Evolutionary conservation across 2,329 filamentous ascomycete genomes (phyloP).

Genomic region (Catunica adiposa): DNA sequence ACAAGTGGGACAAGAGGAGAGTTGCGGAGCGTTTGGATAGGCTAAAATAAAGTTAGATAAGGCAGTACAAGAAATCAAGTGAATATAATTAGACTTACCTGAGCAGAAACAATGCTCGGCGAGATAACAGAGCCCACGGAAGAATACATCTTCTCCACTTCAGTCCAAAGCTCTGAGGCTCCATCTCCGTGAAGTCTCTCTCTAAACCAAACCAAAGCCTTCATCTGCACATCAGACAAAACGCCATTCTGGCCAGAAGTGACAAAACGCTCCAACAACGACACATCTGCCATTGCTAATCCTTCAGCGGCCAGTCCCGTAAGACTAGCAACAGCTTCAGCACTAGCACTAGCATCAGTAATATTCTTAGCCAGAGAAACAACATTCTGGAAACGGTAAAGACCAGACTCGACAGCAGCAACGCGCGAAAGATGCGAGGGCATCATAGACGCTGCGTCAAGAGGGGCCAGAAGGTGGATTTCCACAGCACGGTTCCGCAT

Average conservation of each 20-base stretch:
- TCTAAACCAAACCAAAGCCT: constrained; percentile 4
- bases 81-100: constrained; percentile 25
- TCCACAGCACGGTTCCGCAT: constrained; percentile 95
- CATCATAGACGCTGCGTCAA: constrained; percentile 19
- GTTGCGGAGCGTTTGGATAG: constrained; percentile 44
- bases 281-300: constrained; percentile 13
- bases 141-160: constrained; percentile 24
- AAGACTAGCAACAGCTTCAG: background rate
- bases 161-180: constrained; percentile 13
- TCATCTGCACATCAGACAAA: background rate
- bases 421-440: constrained; percentile 24
- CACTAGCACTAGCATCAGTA: background rate
- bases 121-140: constrained; percentile 16
- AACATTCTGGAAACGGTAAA: constrained; percentile 29
- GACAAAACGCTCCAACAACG: constrained; percentile 14
- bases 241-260: constrained; percentile 2
- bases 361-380: constrained; percentile 3
- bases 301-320: constrained; percentile 12
- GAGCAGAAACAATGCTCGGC: constrained; percentile 20
- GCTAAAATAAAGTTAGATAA: constrained; percentile 22
- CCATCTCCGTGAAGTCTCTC: constrained; percentile 9
- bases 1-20: constrained; percentile 33
- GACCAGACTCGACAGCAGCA: constrained; percentile 31
- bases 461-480: constrained; percentile 49
- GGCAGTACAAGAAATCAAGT: background rate